Evolutionary conservation across 2,329 filamentous ascomycete genomes (phyloP), one percentile per base, ranked within the genome.

Genomic region (Verticillium longisporum): DNA sequence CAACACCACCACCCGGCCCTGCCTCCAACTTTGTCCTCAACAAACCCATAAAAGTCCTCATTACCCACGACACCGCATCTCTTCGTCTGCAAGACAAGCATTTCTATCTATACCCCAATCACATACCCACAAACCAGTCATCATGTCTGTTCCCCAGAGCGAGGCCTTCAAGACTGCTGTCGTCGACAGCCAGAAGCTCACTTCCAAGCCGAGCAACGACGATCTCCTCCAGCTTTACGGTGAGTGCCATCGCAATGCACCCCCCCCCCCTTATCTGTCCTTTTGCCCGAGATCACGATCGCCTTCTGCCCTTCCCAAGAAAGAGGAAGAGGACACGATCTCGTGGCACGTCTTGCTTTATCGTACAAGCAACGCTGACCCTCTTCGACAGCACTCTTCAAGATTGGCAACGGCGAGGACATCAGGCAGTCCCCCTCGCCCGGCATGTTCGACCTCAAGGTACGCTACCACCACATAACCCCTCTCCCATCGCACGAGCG

Each of bases 401-500:
- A 87, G 77, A 74, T 84, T 65, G 79, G 74, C 62, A 81, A 71
- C 62, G 82, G 78, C 69, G 84, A 87, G 72, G 82, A 88, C 71
- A 78, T 87, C 70, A 64, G 71, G 66, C 74, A 72, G 65, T 87
- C 88, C 67, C 66, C 81, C 61, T 74, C 77, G 65, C 88, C 88
- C 34, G 86, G 88, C 77, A 83, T 86, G 77, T 90, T 91, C 71
- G 85, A 91, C 74, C 70, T 92, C 63, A 87, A 87, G 80, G 87
- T 86, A 75, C 61, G 77, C 70, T 31, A 37, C 21, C 21, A 37
- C 6, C 57, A 55, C 37, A 55, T n/a, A 41, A 61, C 36, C n/a
- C 33, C 13, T 11, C 34, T 10, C 55, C 32, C 59, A 53, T 50
- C 60, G 55, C 33, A 34, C 38, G 54, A 60, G 33, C 31, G 15